Base-by-base conservation (phyloP, 1,284 basidiomycete species). In the Sporisorium graminicola region DNA sequence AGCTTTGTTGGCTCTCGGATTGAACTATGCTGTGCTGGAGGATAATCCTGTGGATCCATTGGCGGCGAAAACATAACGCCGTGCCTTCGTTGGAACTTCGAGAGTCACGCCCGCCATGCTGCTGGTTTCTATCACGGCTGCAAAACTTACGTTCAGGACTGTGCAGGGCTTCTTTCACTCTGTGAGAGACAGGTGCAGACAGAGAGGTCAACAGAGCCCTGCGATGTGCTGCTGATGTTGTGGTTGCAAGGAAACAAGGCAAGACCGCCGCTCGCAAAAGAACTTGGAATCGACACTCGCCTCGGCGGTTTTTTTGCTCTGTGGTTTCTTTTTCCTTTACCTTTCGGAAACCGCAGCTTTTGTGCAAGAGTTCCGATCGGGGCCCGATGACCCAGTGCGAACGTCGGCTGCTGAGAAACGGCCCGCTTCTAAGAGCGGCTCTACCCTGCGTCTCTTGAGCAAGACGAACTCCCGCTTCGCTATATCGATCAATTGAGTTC, bases 1-100 rank as follows among this genome's bases (percentile, higher is more conserved):
- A 65, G 69, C 66, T 54, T 58, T 66, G 71, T 52, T 43, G 44
- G 31, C 67, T 72, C 76, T 81, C 57, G 76, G 77, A 54, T 80
- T 81, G 80, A 81, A 81, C 80, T 81, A 81, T 81, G 80, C 80
- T 65, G 31, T 55, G 63, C 62, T 63, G 22, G 46, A 44, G 46
- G 62, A 77, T 81, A 81, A 81, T 81, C 80, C 57, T 77, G 24
- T 72, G 79, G 75, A 69, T 50, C 49, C 49, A 29, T 29, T n/a
- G n/a, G 16, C 29, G 26, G 27, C 47, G 24, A 35, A 35, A 35
- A 50, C 13, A 29, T 9, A 31, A n/a, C 49, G 49, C 49, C 27
- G 20, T 20, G n/a, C 10, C 29, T 18, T 50, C 18, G 49, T 20
- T 13, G n/a, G 29, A 12, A n/a, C 49, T 50, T 8, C 10, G 7